Conservation (phyloP, 140 eudicot genomes). For the Oenanthe javanica region DNA sequence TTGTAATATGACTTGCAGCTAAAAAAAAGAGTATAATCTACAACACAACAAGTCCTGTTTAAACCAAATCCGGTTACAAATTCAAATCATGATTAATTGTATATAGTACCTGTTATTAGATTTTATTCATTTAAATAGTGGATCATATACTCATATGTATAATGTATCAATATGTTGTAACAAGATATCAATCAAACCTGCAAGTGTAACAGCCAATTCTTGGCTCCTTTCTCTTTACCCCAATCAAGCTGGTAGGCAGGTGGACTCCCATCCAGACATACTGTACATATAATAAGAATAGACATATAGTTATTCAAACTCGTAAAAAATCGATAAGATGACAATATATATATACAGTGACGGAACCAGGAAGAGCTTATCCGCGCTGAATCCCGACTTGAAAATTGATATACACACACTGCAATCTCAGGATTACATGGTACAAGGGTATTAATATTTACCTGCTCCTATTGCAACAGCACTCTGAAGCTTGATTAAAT, state of each 20-base stretch:
- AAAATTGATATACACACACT: background rate
- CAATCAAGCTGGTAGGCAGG: constrained; percentile 49
- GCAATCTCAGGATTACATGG: background rate
- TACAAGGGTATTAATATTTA: background rate
- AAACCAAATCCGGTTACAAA: background rate
- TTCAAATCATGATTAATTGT: background rate
- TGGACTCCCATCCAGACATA: constrained; percentile 66
- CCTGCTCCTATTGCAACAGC: constrained; percentile 42
- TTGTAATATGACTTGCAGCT: background rate
- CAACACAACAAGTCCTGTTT: background rate
- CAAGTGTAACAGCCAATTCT: constrained; percentile 41
- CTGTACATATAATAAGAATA: constrained; percentile 9
- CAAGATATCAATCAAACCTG: constrained; percentile 22
- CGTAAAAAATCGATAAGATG: too few relatives aligned
- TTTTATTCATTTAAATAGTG: background rate
- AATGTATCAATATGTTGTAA: background rate
- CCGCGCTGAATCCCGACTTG: background rate
- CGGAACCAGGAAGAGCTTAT: background rate
- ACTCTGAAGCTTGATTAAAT: constrained; percentile 23
- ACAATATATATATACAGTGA: background rate
- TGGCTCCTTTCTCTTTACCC: constrained; percentile 36
- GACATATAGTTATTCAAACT: too few relatives aligned
- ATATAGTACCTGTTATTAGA: background rate
- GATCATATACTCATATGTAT: background rate
- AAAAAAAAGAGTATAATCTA: background rate